Percentiles rank a stretch among this genome's conserved stretches.
Evolutionary conservation across 129 eudicot genomes (phyloP).

Genomic region (Centrapalus pauciflorus): DNA sequence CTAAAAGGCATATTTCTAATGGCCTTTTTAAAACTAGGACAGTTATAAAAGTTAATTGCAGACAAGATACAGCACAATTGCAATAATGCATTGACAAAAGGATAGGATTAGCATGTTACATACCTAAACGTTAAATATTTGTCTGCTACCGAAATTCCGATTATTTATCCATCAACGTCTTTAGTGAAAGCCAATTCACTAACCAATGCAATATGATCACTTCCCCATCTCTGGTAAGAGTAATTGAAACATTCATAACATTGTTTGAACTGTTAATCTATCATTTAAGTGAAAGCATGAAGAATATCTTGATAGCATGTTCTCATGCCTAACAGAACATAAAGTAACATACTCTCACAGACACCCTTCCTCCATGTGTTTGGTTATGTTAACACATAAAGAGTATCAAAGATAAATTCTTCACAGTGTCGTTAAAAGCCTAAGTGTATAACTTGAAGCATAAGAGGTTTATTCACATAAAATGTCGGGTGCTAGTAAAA

Average conservation of each 20-base stretch:
- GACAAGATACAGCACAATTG: too few relatives aligned
- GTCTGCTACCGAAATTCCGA: constrained; percentile 15
- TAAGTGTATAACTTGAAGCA: neutral
- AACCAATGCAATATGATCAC: constrained; percentile 91
- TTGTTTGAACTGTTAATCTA: neutral
- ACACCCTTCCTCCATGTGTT: neutral
- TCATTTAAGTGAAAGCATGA: neutral
- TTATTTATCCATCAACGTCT: constrained; percentile 17
- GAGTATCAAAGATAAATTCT: too few relatives aligned
- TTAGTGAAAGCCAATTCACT: constrained; percentile 73
- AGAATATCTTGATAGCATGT: too few relatives aligned
- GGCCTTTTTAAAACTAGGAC: too few relatives aligned
- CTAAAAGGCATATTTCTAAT: too few relatives aligned
- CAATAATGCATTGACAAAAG: too few relatives aligned
- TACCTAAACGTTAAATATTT: neutral
- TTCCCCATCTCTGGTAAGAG: constrained; percentile 91
- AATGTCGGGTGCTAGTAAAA: too few relatives aligned
- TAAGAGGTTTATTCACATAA: neutral
- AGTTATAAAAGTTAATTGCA: too few relatives aligned
- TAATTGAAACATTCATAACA: neutral
- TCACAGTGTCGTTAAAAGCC: neutral
- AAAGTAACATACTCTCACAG: neutral
- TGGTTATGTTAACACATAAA: neutral
- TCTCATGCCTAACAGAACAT: too few relatives aligned
- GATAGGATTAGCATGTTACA: too few relatives aligned